Base-by-base conservation (phyloP, 2,329 filamentous ascomycete genomes). In the Exophiala sideris region DNA sequence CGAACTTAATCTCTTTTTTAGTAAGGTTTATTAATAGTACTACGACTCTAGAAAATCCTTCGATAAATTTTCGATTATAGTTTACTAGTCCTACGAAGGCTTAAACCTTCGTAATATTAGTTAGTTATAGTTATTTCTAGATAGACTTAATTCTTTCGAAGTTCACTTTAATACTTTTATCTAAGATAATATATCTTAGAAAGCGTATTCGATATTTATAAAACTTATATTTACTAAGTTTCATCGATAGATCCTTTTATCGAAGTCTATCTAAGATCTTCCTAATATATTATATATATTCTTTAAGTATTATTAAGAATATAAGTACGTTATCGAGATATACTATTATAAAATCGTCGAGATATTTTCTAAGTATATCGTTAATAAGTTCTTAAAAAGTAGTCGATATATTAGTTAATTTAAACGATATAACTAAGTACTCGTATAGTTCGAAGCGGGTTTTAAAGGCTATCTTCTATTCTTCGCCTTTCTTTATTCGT, bases 211-310 rank as follows among this genome's bases (percentile, higher is more conserved):
- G 35, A 20, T 65, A 55, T 33, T 55, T 57, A 52, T 66, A 54
- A 55, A 70, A 71, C 42, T 65, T 42, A 57, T 56, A 69, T 58
- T 71, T 71, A 3, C 64, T 52, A 29, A 58, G 58, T 11, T 62
- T 54, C 16, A 64, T 33, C 14, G 40, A 8, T 18, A 66, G 40
- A 39, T 61, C 34, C 24, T 51, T 36, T 38, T 40, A 38, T 16
- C 18, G 8, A 8, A 40, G 38, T 40, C 18, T 10, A 8, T 16
- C 2, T 12, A 40, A 16, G 18, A 57, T 70, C 49, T 54, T 69
- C 39, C 44, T 66, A 53, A 7, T 49, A 9, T 5, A 14, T 59
- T 44, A 3, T 18, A 18, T 18, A 18, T 18, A 18, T 18, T 18
- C 16, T 18, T 18, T 18, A 18, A 18, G 16, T 18, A 3, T 18